Evolutionary conservation across 306 rosid species (phyloP), one percentile per base, ranked within the genome.

Genomic region (Lithocarpus polystachyus): DNA sequence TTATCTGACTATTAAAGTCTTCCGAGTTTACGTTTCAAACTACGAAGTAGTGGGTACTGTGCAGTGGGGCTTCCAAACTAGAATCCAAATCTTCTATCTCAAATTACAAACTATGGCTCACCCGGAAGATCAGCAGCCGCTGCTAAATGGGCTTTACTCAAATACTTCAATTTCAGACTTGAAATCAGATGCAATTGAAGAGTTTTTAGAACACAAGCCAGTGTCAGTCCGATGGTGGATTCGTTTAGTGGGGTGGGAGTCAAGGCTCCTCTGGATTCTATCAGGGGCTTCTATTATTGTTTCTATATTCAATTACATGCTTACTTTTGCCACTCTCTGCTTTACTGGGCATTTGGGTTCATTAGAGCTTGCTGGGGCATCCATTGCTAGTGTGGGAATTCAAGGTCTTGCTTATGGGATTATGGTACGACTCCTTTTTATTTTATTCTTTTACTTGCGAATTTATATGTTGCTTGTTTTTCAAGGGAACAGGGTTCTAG

Each of bases 331-430:
- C 52, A 84, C 90, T 37, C 86, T 67, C 52, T 86, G 85, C 79
- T 87, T 92, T 73, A 37, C 86, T 74, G 93, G 97, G 0, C 97
- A 92, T 57, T 84, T 88, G 87, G 88, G 94, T 19, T 40, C 92
- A 4, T 48, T 85, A 26, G 91, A 86, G 54, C 92, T 91, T 40
- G 97, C 94, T 20, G 94, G 97, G 4, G 97, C 97, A 11, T 88
- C 97, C 6, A 77, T 92, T 13, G 94, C 94, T 8, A 78, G 85
- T 75, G 94, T 88, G 2, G 92, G 97, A 52, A 89, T 90, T 84
- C 92, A 88, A 22, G 96, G 97, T 76, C 92, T 92, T 26, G 91
- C 97, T 80, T 89, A 89, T 79, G 97, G 92, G 0, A 89, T 92
- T 18, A 92, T 92, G 97, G 93, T 91, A 86, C 37, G 82, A 6